phyloP scores from a whole-genome alignment of 208 protist genomes.

The Leishmania major region DNA sequence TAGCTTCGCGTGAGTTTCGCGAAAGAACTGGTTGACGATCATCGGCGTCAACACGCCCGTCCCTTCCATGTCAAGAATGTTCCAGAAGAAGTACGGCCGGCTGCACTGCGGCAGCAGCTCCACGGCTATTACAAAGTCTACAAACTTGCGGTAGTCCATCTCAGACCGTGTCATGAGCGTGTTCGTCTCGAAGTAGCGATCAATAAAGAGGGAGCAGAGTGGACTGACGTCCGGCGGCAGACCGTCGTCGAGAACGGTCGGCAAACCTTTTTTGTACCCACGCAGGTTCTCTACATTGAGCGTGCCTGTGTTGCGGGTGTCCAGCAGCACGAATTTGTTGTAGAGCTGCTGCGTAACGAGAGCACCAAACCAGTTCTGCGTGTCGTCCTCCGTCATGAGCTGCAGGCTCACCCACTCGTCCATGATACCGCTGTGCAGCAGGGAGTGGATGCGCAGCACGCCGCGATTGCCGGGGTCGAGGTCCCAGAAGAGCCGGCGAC shows the following conservation, averaged over 20 bases:
- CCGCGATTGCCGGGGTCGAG: conserved; percentile 80
- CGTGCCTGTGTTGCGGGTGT: conserved; percentile 82
- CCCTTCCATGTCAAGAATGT: conserved; percentile 86
- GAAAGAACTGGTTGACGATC: conserved; percentile 86
- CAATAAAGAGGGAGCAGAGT: conserved; percentile 86
- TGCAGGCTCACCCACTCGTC: conserved; percentile 90
- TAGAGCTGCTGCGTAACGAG: conserved; percentile 80
- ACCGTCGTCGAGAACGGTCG: conserved; percentile 84
- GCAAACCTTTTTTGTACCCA: conserved; percentile 86
- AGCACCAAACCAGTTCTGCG: conserved; percentile 82
- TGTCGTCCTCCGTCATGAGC: conserved; percentile 76
- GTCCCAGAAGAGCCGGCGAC: conserved; percentile 90
- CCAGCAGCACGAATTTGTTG: conserved; percentile 88
- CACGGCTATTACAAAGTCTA: conserved; percentile 92
- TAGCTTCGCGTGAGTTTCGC: conserved; percentile 87
- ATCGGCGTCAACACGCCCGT: conserved; percentile 73
- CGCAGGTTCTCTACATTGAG: conserved; percentile 81
- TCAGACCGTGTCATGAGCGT: conserved; percentile 84
- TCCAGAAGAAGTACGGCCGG: conserved; percentile 85
- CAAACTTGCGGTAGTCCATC: conserved; percentile 93
- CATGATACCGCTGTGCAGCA: conserved; percentile 83
- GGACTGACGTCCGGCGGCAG: conserved; percentile 71
- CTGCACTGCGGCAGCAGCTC: conserved; percentile 84
- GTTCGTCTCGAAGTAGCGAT: conserved; percentile 91
- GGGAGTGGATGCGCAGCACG: conserved; percentile 72